Evolutionary conservation across 345 rosid species (phyloP).

Genomic region (Pugionium cornutum): DNA sequence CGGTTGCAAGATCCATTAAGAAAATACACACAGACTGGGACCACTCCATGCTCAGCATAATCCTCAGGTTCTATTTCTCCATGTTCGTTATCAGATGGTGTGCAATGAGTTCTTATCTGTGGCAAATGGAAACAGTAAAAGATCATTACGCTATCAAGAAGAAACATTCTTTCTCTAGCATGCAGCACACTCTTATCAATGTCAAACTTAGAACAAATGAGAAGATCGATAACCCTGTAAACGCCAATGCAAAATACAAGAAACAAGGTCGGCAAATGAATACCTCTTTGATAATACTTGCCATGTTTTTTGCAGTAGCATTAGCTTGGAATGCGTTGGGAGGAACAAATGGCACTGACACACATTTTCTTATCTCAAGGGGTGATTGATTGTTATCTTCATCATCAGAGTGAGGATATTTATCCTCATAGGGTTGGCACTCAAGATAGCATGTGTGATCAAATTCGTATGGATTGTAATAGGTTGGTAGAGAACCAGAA

Average conservation of each 20-base stretch:
- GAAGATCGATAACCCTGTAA: conserved; percentile 26
- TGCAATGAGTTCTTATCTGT: conserved; percentile 60
- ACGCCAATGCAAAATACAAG: conserved; percentile 12
- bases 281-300: conserved; percentile 69
- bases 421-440: conserved; percentile 46
- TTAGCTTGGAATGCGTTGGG: conserved; percentile 54
- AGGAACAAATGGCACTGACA: conserved; percentile 70
- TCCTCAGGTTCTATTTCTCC: conserved; percentile 33
- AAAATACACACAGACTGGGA: conserved; percentile 64
- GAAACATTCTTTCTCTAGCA: conserved; percentile 7
- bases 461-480: conserved; percentile 60
- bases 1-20: conserved; percentile 70
- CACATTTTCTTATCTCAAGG: conserved; percentile 54
- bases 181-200: neutral
- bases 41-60: conserved; percentile 35
- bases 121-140: conserved; percentile 21
- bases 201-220: conserved; percentile 3
- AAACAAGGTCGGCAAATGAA: conserved; percentile 20
- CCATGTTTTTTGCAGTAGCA: conserved; percentile 50
- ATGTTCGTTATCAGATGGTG: conserved; percentile 39
- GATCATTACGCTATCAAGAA: conserved; percentile 21
- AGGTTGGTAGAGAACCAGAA: conserved; percentile 58
- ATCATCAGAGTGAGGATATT: conserved; percentile 41
- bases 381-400: conserved; percentile 46
- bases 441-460: conserved; percentile 64